Evolutionary conservation across 2,329 filamentous ascomycete genomes (phyloP).

Genomic region (Colletotrichum lupini): DNA sequence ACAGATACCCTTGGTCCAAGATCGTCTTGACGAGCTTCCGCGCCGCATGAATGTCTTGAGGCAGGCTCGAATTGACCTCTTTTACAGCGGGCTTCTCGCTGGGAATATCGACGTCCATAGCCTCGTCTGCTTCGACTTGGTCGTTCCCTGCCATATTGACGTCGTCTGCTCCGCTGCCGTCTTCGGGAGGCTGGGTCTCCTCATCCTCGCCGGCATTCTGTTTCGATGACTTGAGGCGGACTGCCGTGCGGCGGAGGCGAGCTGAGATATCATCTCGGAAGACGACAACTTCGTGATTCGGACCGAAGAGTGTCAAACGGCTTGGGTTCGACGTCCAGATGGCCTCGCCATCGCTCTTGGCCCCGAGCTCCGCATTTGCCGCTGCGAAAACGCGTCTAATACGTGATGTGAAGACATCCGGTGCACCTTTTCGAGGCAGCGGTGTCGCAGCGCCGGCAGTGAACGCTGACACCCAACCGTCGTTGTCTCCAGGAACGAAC

Average conservation of each 20-base stretch:
- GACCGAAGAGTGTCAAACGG: constrained; percentile 85
- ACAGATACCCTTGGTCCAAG: constrained; percentile 88
- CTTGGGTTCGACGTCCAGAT: constrained; percentile 92
- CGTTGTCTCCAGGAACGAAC: constrained; percentile 95
- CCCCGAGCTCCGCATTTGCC: constrained; percentile 76
- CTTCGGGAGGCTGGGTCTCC: constrained; percentile 37
- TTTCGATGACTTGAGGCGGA: constrained; percentile 70
- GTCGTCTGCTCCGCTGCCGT: constrained; percentile 38
- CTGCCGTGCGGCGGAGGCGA: constrained; percentile 79
- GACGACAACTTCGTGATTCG: constrained; percentile 86
- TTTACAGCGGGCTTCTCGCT: constrained; percentile 25
- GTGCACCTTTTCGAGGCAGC: constrained; percentile 77
- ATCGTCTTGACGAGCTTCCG: constrained; percentile 89
- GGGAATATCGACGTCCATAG: constrained; percentile 58
- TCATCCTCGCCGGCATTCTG: constrained; percentile 46
- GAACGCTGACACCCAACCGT: constrained; percentile 95
- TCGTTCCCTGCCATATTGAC: constrained; percentile 46
- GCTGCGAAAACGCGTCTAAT: constrained; percentile 83
- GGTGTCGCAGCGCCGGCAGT: constrained; percentile 78
- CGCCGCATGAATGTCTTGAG: constrained; percentile 68
- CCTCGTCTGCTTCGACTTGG: constrained; percentile 38
- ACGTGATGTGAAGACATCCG: constrained; percentile 89
- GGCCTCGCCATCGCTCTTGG: constrained; percentile 70
- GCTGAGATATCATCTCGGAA: constrained; percentile 89
- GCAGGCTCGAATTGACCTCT: constrained; percentile 40